phyloP scores from a whole-genome alignment of 192 early-diverging fungal genomes.

The Entophlyctis luteolus region DNA sequence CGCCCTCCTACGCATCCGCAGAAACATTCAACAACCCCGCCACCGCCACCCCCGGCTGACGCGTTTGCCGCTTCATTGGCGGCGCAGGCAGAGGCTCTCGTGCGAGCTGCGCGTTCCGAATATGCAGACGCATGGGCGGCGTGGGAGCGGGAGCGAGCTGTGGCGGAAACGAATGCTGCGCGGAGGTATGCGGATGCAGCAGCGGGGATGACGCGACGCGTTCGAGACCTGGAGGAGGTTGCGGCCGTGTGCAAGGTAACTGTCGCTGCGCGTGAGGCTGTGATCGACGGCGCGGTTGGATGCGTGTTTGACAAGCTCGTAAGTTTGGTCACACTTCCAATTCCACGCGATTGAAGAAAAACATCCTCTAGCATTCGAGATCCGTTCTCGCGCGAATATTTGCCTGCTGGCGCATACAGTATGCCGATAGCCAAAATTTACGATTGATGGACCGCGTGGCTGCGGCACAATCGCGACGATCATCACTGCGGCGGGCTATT shows the following conservation, averaged over 20 bases:
- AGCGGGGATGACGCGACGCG: conserved; percentile 1
- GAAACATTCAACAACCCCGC: background rate
- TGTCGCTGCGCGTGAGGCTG: conserved; percentile 11
- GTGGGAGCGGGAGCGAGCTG: no score
- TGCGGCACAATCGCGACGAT: background rate
- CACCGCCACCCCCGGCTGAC: conserved; percentile 4
- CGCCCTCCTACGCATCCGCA: background rate
- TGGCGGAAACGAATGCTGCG: no score
- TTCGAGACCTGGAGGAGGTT: conserved; percentile 14
- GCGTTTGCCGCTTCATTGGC: background rate
- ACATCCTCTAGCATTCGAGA: background rate
- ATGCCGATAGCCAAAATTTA: background rate
- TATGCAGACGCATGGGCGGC: no score
- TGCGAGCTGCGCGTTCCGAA: background rate
- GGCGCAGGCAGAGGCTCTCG: background rate
- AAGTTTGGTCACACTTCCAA: background rate
- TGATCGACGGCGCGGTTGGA: background rate
- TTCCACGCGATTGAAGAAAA: background rate
- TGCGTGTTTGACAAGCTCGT: conserved; percentile 5
- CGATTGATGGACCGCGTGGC: conserved; percentile 30
- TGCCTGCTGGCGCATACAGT: background rate
- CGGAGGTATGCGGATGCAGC: conserved; percentile 11
- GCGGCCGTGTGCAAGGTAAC: background rate
- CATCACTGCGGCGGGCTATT: conserved; percentile 15
- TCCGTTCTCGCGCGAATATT: background rate